phyloP scores from a whole-genome alignment of 345 rosid species.

The Rhodamnia rubescens region DNA sequence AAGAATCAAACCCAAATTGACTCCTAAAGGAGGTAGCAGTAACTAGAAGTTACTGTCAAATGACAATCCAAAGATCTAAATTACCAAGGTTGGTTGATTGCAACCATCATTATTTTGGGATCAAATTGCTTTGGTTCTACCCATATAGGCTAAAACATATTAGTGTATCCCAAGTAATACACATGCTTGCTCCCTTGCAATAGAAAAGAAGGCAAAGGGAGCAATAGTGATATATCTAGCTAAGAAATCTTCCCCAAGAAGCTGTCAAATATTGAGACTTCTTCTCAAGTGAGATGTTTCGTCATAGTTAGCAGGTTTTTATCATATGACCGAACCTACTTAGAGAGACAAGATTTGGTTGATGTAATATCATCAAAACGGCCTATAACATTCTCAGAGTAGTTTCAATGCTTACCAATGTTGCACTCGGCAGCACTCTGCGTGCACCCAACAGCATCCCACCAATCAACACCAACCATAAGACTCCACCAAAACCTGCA shows the following conservation, averaged over 20 bases:
- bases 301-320: not conserved
- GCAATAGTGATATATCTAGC: not conserved
- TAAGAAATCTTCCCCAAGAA: not conserved
- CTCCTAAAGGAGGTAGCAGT: not conserved
- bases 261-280: not conserved
- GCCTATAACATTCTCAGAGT: not conserved
- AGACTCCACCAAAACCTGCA: constrained; percentile 99
- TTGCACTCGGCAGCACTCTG: constrained; percentile 99
- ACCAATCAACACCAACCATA: constrained; percentile 99
- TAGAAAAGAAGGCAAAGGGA: not conserved
- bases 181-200: not conserved
- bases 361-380: not conserved
- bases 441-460: constrained; percentile 99
- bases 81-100: not conserved
- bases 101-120: not conserved
- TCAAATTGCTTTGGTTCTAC: not conserved
- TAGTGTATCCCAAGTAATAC: not conserved
- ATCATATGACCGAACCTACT: not conserved
- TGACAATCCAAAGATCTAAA: not conserved
- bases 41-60: not conserved
- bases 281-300: not conserved
- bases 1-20: not conserved
- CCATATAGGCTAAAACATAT: not conserved
- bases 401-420: constrained; percentile 44
- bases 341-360: not conserved